Conservation (phyloP, 2,329 filamentous ascomycete genomes). For the Aspergillus carbonarius region DNA sequence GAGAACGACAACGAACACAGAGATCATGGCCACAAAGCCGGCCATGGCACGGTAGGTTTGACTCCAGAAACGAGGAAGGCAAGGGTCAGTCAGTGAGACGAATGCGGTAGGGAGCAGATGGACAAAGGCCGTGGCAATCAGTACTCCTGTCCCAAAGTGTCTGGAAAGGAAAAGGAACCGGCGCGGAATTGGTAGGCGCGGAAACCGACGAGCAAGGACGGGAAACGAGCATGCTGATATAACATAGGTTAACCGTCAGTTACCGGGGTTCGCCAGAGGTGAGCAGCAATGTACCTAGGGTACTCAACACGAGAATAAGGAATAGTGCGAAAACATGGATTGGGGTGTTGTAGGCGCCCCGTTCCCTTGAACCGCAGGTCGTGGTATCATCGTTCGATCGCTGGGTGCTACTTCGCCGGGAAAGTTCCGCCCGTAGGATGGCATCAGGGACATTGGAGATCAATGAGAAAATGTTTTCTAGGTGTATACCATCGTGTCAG, state of each 20-base stretch:
- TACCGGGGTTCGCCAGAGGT: not conserved
- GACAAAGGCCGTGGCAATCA: constrained; percentile 59
- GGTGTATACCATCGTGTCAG: not conserved
- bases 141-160: constrained; percentile 59
- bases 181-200: constrained; percentile 59
- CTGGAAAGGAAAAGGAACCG: constrained; percentile 60
- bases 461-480: constrained; percentile 22
- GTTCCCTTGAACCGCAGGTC: constrained; percentile 36
- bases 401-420: constrained; percentile 23
- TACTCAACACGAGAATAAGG: constrained; percentile 60
- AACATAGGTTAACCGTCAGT: constrained; percentile 9
- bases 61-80: constrained; percentile 76
- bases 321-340: constrained; percentile 68
- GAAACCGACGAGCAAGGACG: constrained; percentile 59
- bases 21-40: constrained; percentile 77
- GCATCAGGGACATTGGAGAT: constrained; percentile 35
- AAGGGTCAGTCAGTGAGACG: constrained; percentile 60
- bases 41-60: constrained; percentile 75
- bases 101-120: constrained; percentile 65
- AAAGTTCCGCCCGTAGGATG: constrained; percentile 35
- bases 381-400: constrained; percentile 23
- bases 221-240: constrained; percentile 61
- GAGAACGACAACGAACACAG: constrained; percentile 76
- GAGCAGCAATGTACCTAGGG: constrained; percentile 33
- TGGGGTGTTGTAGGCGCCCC: constrained; percentile 60